Evolutionary conservation across 805 yeast species (phyloP), one percentile per base, ranked within the genome.

Genomic region (Wickerhamiella azyma): DNA sequence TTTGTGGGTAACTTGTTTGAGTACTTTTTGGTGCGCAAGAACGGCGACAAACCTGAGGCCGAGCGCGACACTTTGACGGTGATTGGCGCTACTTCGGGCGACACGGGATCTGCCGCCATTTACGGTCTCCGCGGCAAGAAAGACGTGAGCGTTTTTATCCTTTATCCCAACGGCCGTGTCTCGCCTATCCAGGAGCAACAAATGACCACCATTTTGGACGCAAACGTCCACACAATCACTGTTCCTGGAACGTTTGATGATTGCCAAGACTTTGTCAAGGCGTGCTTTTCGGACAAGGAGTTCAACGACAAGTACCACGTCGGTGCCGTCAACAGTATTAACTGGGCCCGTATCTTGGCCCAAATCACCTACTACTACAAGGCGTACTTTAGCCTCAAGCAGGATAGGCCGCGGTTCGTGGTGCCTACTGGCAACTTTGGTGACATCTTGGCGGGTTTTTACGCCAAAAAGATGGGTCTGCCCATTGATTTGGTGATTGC

Each of bases 341-440:
- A 92, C 72, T 92, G 98, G 98, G 97, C 98, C 8, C 79, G 98
- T 68, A 92, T 92, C 55, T 74, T 92, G 57, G 96, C 98, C 37
- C 98, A 92, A 69, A 89, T 86, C 63, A 88, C 98, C 18, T 92
- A 92, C 68, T 92, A 92, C 69, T 92, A 88, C 72, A 78, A 83
- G 65, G 77, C 97, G 5, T 92, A 79, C 70, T 88, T 92, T 75
- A 79, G 78, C 61, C 66, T 83, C 47, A 24, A 18, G 11, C 55
- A 40, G 26, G 53, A 51, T 37, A 62, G 64, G 29, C 76, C 84
- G 48, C 81, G 84, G 55, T 92, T 76, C 61, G 94, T 92, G 39
- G 98, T 92, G 39, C 98, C 98, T 55, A 82, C 94, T 48, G 98
- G 98, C 61, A 92, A 92, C 73, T 92, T 92, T 64, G 98, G 98